These are phyloP conservation scores for Claviceps sp. DNA, from an alignment of 2,329 filamentous ascomycete species.

Conservation along the genomic window DNA sequence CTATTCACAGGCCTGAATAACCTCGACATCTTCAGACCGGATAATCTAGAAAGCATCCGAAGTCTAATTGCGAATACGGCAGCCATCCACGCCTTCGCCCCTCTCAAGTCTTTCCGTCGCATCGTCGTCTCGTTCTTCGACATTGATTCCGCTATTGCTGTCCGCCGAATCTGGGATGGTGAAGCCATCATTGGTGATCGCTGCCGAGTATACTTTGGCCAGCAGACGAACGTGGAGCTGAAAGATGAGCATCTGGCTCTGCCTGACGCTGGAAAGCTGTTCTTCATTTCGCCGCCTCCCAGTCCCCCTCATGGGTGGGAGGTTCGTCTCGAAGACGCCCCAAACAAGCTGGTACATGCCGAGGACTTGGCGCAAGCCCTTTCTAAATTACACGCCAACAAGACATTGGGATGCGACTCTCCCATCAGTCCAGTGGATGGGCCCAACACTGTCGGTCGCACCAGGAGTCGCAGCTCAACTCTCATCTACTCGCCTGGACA, in stretches of 20 bases:
- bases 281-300: conserved; percentile 60
- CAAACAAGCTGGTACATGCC: conserved; percentile 56
- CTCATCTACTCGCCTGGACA: conserved; percentile 52
- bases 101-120: conserved; percentile 69
- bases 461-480: conserved; percentile 48
- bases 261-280: conserved; percentile 56
- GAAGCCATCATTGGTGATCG: conserved; percentile 58
- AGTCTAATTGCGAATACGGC: conserved; percentile 57
- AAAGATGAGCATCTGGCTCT: conserved; percentile 48
- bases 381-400: conserved; percentile 43
- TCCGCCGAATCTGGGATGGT: conserved; percentile 61
- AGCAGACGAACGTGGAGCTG: conserved; percentile 42
- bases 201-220: conserved; percentile 56
- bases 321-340: conserved; percentile 52
- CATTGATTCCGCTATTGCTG: conserved; percentile 53
- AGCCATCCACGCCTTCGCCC: conserved; percentile 63
- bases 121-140: conserved; percentile 70
- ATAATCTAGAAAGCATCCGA: conserved; percentile 62
- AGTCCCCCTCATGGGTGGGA: conserved; percentile 58
- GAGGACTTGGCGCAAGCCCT: conserved; percentile 56
- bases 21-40: conserved; percentile 57
- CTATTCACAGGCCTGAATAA: conserved; percentile 71
- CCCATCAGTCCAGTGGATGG: conserved; percentile 20
- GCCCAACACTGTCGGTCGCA: conserved; percentile 14
- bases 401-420: conserved; percentile 12